A percentile compares a stretch with the other conserved stretches of the same genome.
phyloP scores from a whole-genome alignment of 78 protist species.

The Emiliania huxleyi region DNA sequence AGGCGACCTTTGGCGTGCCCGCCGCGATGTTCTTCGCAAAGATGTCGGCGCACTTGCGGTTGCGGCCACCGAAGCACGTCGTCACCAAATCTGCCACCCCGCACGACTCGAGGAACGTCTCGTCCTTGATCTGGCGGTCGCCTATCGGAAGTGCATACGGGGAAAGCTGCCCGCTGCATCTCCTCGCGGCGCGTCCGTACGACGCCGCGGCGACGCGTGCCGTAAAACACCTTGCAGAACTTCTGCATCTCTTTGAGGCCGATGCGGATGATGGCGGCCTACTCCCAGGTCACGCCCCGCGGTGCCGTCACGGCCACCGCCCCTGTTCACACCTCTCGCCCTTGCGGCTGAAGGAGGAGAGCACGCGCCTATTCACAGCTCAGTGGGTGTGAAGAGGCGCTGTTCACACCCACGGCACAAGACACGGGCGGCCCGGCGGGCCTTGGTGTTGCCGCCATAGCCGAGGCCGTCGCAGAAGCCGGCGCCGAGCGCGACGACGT shows the following conservation, averaged over 20 bases:
- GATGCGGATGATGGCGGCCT: constrained; percentile 67
- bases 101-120: constrained; percentile 66
- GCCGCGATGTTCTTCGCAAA: background rate
- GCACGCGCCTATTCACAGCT: too few relatives aligned
- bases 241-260: constrained; percentile 66
- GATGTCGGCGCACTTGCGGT: constrained; percentile 54
- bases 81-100: constrained; percentile 78
- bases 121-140: background rate
- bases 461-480: constrained; percentile 73
- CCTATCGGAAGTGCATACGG: background rate
- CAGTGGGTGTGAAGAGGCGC: too few relatives aligned
- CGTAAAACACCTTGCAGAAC: constrained; percentile 41
- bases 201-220: too few relatives aligned
- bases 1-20: background rate
- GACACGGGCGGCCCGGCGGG: too few relatives aligned
- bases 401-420: too few relatives aligned
- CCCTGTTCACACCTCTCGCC: too few relatives aligned
- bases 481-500: constrained; percentile 80
- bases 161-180: background rate
- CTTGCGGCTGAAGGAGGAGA: too few relatives aligned
- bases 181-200: background rate
- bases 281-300: too few relatives aligned
- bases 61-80: constrained; percentile 76
- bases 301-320: too few relatives aligned
- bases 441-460: constrained; percentile 71